Evolutionary conservation across 2,329 filamentous ascomycete species (phyloP).

Genomic region (Nannizziopsis arthrosporioides): DNA sequence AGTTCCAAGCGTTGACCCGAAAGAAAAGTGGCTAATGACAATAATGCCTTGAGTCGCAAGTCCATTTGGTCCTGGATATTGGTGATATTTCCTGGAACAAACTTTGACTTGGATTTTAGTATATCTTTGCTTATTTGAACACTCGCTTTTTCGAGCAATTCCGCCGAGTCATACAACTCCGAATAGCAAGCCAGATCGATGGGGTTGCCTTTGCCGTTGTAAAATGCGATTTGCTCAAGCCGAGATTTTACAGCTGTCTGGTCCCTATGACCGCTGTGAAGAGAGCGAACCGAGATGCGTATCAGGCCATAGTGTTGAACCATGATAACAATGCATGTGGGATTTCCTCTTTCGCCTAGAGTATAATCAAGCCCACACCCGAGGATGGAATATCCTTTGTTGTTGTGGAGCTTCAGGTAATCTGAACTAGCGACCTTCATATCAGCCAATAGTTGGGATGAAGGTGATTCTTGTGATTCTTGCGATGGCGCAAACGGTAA

Average conservation of each 20-base stretch:
- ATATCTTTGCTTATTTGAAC: conserved; percentile 70
- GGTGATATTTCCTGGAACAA: conserved; percentile 59
- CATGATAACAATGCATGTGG: conserved; percentile 41
- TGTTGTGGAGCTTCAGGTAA: conserved; percentile 61
- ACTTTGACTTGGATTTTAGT: conserved; percentile 61
- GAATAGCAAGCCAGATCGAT: conserved; percentile 65
- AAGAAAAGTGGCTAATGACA: conserved; percentile 62
- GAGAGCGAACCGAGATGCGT: conserved; percentile 38
- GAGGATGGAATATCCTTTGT: conserved; percentile 39
- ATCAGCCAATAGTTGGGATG: conserved; percentile 61
- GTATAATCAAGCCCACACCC: conserved; percentile 40
- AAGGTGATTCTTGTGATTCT: conserved; percentile 60
- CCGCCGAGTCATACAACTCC: conserved; percentile 53
- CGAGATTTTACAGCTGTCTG: conserved; percentile 72
- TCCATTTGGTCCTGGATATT: conserved; percentile 73
- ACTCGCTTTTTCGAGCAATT: conserved; percentile 66
- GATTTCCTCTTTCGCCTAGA: conserved; percentile 27
- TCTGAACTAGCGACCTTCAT: conserved; percentile 55
- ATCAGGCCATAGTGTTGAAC: conserved; percentile 48
- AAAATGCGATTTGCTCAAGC: conserved; percentile 90
- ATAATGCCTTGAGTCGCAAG: conserved; percentile 59
- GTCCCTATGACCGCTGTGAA: conserved; percentile 39
- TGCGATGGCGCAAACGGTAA: conserved; percentile 58
- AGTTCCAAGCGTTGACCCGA: conserved; percentile 51
- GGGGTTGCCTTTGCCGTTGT: conserved; percentile 69